A percentile compares a stretch with the other conserved stretches of the same genome.
Evolutionary conservation across 176 grass and related monocot genomes (phyloP).

Genomic region (Triticum urartu): DNA sequence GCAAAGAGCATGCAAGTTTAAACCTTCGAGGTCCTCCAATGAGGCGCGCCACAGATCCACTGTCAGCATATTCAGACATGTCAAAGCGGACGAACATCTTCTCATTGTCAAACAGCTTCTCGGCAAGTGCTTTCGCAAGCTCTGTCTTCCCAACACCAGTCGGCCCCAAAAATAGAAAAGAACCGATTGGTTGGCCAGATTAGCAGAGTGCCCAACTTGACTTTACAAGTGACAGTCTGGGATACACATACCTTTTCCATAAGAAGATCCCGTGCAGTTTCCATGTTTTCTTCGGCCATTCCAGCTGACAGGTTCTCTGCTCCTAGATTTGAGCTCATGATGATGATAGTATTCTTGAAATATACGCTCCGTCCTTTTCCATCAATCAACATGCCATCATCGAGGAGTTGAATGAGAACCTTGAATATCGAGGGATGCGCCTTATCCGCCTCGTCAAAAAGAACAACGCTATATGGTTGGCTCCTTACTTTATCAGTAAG

Average conservation of each 20-base stretch:
- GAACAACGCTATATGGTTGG: neutral
- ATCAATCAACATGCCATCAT: neutral
- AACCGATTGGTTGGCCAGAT: neutral
- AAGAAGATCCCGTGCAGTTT: neutral
- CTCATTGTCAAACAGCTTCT: constrained; percentile 27
- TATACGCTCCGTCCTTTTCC: neutral
- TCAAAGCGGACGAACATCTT: constrained; percentile 26
- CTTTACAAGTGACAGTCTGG: too few species aligned
- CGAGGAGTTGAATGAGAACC: neutral
- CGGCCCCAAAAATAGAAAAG: constrained; percentile 36
- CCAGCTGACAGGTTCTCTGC: neutral
- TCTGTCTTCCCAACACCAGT: constrained; percentile 56
- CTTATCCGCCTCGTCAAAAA: neutral
- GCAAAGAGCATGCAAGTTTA: neutral
- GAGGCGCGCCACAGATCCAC: neutral
- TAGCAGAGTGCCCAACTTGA: neutral
- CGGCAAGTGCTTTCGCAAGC: constrained; percentile 40
- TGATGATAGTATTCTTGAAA: neutral
- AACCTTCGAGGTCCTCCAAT: constrained; percentile 41
- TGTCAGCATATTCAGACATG: constrained; percentile 34
- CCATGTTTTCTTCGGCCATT: neutral
- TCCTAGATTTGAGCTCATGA: neutral
- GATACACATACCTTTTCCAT: neutral
- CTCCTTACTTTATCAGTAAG: neutral
- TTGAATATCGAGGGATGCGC: neutral